These are phyloP conservation scores for Trichoderma citrinoviride DNA, from an alignment of 2,329 filamentous ascomycete genomes.

Conservation along the genomic window DNA sequence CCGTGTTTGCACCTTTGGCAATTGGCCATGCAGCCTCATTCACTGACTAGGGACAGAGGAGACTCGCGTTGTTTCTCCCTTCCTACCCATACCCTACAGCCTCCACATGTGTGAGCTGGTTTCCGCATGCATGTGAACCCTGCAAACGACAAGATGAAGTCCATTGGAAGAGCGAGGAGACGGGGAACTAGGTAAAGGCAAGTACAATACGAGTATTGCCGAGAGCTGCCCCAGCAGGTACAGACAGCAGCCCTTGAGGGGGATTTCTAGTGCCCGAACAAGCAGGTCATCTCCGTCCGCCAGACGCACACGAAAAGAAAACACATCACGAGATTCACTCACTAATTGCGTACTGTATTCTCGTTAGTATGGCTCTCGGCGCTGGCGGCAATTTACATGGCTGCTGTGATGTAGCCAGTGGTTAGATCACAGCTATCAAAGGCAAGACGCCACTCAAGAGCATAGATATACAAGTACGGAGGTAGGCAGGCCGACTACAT, in stretches of 20 bases:
- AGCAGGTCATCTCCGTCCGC: background rate
- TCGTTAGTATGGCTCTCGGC: background rate
- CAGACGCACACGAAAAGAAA: background rate
- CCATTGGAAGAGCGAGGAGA: background rate
- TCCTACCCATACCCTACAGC: background rate
- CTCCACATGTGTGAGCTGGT: background rate
- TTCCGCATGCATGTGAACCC: background rate
- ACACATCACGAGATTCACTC: background rate
- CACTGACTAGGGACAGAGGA: slow-evolving; percentile 2
- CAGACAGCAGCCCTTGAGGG: background rate
- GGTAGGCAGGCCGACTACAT: background rate
- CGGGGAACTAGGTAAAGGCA: background rate
- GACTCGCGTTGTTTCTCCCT: background rate
- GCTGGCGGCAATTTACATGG: background rate
- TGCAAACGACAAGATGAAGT: background rate
- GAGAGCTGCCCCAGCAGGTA: background rate
- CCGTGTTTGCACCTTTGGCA: background rate
- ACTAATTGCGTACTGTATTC: background rate
- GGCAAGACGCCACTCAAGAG: slow-evolving; percentile 7
- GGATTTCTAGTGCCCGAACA: background rate
- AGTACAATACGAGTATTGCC: no score
- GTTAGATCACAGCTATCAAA: slow-evolving; percentile 6
- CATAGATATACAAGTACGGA: background rate
- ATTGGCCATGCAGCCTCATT: background rate
- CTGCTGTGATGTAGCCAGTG: background rate